These are phyloP conservation scores for Cytospora schulzeri DNA, from an alignment of 2,329 filamentous ascomycete species.

Conservation along the genomic window DNA sequence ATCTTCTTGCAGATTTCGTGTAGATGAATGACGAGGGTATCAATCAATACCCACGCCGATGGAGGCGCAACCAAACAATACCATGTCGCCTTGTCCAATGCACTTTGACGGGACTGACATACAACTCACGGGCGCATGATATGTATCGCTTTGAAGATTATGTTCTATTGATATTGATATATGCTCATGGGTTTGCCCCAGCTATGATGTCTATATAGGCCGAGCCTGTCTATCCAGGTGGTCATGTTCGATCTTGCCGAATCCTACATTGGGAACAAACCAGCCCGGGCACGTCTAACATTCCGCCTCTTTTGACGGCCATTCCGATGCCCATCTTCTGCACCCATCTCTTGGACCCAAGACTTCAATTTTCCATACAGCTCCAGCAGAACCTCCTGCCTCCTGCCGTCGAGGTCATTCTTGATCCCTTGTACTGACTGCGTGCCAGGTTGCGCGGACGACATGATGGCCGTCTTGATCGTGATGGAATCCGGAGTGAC, in stretches of 20 bases:
- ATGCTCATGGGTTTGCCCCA: background rate
- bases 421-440: conserved; percentile 42
- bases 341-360: conserved; percentile 17
- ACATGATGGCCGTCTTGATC: conserved; percentile 42
- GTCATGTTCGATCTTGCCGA: background rate
- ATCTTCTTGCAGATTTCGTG: conserved; percentile 39
- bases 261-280: background rate
- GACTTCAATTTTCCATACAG: conserved; percentile 7
- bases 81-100: background rate
- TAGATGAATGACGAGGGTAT: background rate
- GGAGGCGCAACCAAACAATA: background rate
- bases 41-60: background rate
- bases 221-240: background rate
- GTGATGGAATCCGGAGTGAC: conserved; percentile 38
- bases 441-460: conserved; percentile 35
- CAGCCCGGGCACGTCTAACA: background rate
- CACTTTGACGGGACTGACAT: background rate
- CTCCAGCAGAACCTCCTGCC: conserved; percentile 3
- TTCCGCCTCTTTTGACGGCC: background rate
- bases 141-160: background rate
- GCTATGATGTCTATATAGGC: background rate
- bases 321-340: background rate
- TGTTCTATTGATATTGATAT: background rate
- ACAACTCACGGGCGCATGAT: background rate
- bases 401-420: conserved; percentile 27